Evolutionary conservation across 352 stramenopile genomes (phyloP), one percentile per base, ranked within the genome.

Genomic region (Pythium guiyangense): DNA sequence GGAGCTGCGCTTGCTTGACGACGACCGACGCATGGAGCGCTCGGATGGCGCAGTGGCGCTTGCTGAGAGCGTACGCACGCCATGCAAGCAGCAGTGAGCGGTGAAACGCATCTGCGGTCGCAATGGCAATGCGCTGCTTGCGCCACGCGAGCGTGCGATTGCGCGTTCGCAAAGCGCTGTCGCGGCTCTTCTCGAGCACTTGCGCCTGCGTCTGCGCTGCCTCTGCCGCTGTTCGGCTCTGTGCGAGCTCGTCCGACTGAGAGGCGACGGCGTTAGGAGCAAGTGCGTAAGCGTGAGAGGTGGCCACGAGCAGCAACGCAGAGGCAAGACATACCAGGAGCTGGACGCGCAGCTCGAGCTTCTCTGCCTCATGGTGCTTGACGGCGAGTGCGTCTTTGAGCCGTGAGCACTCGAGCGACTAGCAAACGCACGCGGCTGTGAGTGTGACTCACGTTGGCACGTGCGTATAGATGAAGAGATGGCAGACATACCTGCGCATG

Each of bases 131-230:
- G 20, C 57, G 50, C 10, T 48, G 52, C 46, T 61, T 64, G 55
- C 57, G 65, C 71, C 71, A 84, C 2, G 45, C 35, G 6, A 84
- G 35, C 34, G 55, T 63, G 42, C 71, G 64, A 55, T 78, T 78
- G 46, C 69, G 64, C 25, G 57, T 78, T 48, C 70, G 42, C 6
- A 73, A 1, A 20, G 60, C 55, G 20, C 29, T 60, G 39, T 66
- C 59, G 4, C 74, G 18, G 4, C 49, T 39, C 42, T 49, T 56
- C 31, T 69, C 49, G 15, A 84, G 40, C 15, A 42, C 25, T 4
- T 70, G 52, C 53, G 68, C 31, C 34, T 49, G 39, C n/a, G 9
- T 26, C 49, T 74, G 58, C 18, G 60, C 35, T 8, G 3, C 11
- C 0, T 9, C 1, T 2, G 39, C 55, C 4, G 43, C 29, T 14